A percentile compares a stretch with the other conserved stretches of the same genome.
Conservation (phyloP, 2,329 filamentous ascomycete species). For the Aspergillus sp. region DNA sequence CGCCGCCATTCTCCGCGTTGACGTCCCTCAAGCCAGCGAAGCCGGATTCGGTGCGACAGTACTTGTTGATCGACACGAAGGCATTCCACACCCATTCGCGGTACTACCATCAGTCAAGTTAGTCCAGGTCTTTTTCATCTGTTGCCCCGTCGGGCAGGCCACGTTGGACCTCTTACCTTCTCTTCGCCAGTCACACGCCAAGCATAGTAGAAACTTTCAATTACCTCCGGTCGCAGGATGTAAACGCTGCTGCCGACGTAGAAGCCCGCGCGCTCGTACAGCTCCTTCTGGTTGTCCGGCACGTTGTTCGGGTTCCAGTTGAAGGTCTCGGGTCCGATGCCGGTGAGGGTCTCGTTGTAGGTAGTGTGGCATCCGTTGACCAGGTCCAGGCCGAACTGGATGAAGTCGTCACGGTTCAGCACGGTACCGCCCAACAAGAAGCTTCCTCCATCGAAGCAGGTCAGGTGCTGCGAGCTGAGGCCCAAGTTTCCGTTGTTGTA, state of each 20-base stretch:
- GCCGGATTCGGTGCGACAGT: constrained; percentile 63
- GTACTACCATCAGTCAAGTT: constrained; percentile 48
- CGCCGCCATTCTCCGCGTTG: constrained; percentile 61
- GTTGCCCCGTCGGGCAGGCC: background rate
- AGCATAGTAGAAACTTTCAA: constrained; percentile 85
- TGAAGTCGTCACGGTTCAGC: constrained; percentile 64
- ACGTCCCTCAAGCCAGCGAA: constrained; percentile 68
- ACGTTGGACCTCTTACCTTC: constrained; percentile 40
- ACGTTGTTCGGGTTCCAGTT: constrained; percentile 57
- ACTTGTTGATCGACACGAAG: constrained; percentile 66
- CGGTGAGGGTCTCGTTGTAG: constrained; percentile 66
- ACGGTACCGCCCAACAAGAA: constrained; percentile 78
- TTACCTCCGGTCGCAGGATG: constrained; percentile 73
- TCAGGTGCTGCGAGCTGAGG: constrained; percentile 53
- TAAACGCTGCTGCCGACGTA: constrained; percentile 65
- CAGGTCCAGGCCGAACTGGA: constrained; percentile 71
- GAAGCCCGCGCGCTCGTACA: constrained; percentile 70
- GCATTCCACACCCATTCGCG: constrained; percentile 83
- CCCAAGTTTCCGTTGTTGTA: constrained; percentile 37
- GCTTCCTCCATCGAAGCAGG: constrained; percentile 82
- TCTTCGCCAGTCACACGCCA: constrained; percentile 73
- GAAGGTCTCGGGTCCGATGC: constrained; percentile 75
- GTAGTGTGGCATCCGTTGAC: constrained; percentile 72
- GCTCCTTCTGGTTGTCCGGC: constrained; percentile 51
- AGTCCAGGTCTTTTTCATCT: constrained; percentile 7